A percentile compares a stretch with the other conserved stretches of the same genome.
phyloP scores from a whole-genome alignment of 2,329 filamentous ascomycete genomes.

The Trichophyton simii region DNA sequence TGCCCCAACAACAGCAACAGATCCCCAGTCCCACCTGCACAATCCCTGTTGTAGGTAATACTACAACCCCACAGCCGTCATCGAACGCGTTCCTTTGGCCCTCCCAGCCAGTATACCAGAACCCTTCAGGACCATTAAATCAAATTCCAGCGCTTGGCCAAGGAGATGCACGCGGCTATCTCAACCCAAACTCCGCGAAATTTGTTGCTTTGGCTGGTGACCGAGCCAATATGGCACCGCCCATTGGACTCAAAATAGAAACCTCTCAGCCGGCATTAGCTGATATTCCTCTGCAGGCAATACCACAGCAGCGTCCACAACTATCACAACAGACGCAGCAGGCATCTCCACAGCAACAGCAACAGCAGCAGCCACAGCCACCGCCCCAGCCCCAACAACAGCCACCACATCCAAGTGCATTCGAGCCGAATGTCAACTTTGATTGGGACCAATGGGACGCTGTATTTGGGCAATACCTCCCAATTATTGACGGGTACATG shows the following conservation, averaged over 20 bases:
- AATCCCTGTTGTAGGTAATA: not conserved
- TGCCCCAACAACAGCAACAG: conserved; percentile 2
- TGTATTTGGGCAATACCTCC: conserved; percentile 36
- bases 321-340: not conserved
- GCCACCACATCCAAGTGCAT: conserved; percentile 13
- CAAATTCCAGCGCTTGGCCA: not conserved
- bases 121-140: not conserved
- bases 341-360: not conserved
- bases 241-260: not conserved
- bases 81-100: conserved; percentile 2
- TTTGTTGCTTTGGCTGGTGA: not conserved
- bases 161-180: not conserved
- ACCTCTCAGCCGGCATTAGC: not conserved
- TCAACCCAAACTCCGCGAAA: not conserved
- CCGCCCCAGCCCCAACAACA: conserved; percentile 9
- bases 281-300: not conserved
- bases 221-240: not conserved
- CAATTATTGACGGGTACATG: conserved; percentile 33
- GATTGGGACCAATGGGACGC: conserved; percentile 41
- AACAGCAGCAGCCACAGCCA: not conserved
- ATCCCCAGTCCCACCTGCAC: not conserved
- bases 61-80: not conserved
- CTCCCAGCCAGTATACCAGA: not conserved
- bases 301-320: not conserved
- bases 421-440: conserved; percentile 30